phyloP scores from a whole-genome alignment of 345 rosid species.

The Pistacia integerrima region DNA sequence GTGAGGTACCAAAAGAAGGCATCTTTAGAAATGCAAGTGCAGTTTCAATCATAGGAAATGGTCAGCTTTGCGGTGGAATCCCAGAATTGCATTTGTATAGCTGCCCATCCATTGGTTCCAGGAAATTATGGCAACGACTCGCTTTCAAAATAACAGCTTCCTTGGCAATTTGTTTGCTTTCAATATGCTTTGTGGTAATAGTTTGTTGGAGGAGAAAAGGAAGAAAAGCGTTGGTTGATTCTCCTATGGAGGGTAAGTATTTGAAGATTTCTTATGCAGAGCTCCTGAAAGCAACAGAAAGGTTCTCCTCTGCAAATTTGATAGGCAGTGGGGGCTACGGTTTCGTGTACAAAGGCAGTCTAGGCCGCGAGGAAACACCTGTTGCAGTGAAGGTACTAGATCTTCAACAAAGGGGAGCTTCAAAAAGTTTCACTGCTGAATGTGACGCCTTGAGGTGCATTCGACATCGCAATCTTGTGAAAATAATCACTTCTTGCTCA shows the following conservation, averaged over 20 bases:
- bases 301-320: slow-evolving; percentile 32
- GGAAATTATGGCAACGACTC: slow-evolving; percentile 11
- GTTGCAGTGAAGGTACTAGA: slow-evolving; percentile 30
- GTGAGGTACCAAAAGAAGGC: slow-evolving; percentile 21
- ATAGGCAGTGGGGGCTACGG: slow-evolving; percentile 40
- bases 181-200: not conserved
- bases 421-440: slow-evolving; percentile 14
- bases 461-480: slow-evolving; percentile 25
- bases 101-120: slow-evolving; percentile 14
- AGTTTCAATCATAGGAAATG: slow-evolving; percentile 26
- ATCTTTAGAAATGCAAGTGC: slow-evolving; percentile 21
- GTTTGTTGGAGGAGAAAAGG: slow-evolving; percentile 9
- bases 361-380: not conserved
- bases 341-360: slow-evolving; percentile 35
- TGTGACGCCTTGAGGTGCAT: slow-evolving; percentile 14
- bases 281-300: slow-evolving; percentile 31
- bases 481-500: slow-evolving; percentile 12
- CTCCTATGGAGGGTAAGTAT: slow-evolving; percentile 2
- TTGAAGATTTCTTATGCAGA: slow-evolving; percentile 29
- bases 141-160: slow-evolving; percentile 10
- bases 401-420: slow-evolving; percentile 17
- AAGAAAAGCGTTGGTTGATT: not conserved
- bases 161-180: not conserved
- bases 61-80: slow-evolving; percentile 29
- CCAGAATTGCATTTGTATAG: slow-evolving; percentile 13